phyloP scores from a whole-genome alignment of 371 early-diverging fungal species.

The Lichtheimia hyalospora region DNA sequence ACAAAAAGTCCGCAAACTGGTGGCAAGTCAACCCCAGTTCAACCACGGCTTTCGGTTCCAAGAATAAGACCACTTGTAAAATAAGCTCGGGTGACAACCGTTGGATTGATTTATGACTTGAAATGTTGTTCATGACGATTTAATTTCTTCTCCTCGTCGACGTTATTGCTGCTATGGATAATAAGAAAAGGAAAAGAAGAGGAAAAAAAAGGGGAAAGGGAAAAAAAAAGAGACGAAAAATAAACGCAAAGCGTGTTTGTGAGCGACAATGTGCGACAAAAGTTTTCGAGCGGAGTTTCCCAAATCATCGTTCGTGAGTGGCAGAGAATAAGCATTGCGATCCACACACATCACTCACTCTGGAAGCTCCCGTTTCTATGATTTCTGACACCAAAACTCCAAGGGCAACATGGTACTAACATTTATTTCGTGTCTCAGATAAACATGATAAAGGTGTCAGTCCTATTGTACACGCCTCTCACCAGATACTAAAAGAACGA shows the following conservation, averaged over 20 bases:
- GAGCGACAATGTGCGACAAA: not conserved
- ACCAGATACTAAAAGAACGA: too few species aligned
- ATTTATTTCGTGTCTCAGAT: too few species aligned
- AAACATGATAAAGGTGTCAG: too few species aligned
- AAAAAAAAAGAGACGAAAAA: constrained; percentile 17
- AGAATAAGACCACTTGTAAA: constrained; percentile 21
- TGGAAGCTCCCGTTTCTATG: too few species aligned
- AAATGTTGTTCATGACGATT: constrained; percentile 7
- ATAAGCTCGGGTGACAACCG: constrained; percentile 30
- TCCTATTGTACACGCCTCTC: too few species aligned
- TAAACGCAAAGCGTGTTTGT: not conserved
- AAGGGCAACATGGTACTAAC: too few species aligned
- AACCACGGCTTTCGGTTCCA: constrained; percentile 23
- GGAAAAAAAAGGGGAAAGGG: constrained; percentile 2
- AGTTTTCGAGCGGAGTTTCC: too few species aligned
- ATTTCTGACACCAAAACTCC: too few species aligned
- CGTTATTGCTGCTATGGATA: not conserved
- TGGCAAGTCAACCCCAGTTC: constrained; percentile 26
- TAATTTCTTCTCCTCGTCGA: not conserved
- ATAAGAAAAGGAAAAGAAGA: not conserved
- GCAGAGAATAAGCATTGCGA: too few species aligned
- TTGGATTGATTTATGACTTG: constrained; percentile 14
- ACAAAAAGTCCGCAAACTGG: constrained; percentile 18
- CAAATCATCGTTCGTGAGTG: too few species aligned
- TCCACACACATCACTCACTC: too few species aligned